Base-by-base conservation (phyloP, 352 stramenopile genomes). In the Globisporangium barbulae region DNA sequence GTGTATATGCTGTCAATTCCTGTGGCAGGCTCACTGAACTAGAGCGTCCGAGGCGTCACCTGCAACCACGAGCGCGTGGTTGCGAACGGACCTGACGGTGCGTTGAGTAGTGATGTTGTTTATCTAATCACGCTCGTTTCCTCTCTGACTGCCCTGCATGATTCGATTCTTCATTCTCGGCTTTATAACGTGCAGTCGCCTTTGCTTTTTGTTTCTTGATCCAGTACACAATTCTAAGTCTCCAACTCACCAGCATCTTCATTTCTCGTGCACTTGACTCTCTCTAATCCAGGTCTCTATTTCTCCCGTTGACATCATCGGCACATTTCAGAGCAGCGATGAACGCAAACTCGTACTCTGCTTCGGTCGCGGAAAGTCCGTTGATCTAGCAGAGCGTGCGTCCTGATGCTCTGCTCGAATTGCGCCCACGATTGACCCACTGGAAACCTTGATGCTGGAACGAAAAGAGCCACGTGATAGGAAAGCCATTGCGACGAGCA, bases 221-320 rank as follows among this genome's bases (percentile, higher is more conserved):
- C 56, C 39, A 62, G 47, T 42, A 62, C 56, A 54, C 42, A 62
- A 33, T 62, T 52, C 47, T 54, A 61, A 53, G 52, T 45, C 41
- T 25, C 41, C 55, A 49, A 37, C 37, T 52, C 55, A 6, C 42
- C 17, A 54, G 41, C 22, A 62, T 17, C 31, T 53, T 12, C 19
- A 9, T 10, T 28, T 39, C 30, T 56, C n/a, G 15, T 8, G 25
- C 28, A 47, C 17, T 41, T 35, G 28, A 22, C 9, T 54, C 56
- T 45, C 9, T 54, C 25, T 33, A n/a, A 54, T 33, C 41, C 41
- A 33, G 13, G 25, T 53, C 54, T 41, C 37, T 12, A 42, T 5
- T 30, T 35, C 33, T 59, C 21, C 9, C 47, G 15, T 5, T 45
- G 31, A 50, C 17, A 21, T 31, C 10, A 10, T 37, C 42, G 25